Evolutionary conservation across 352 stramenopile species (phyloP).

Genomic region (Plasmopara viticola): DNA sequence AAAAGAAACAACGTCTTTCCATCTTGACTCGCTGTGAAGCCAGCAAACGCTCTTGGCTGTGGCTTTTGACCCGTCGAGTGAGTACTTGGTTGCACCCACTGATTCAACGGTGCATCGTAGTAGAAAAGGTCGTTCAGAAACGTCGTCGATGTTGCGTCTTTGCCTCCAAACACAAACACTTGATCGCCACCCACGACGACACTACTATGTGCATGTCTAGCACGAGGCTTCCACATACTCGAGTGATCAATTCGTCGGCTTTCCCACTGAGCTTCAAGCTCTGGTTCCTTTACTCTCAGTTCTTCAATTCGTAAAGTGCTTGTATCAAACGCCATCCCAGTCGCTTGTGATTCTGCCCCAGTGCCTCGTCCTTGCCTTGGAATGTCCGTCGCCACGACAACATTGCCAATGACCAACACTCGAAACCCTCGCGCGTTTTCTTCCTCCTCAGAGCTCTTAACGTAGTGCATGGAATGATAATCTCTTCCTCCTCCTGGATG

Average conservation of each 20-base stretch:
- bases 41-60: constrained; percentile 41
- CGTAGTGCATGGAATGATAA: constrained; percentile 74
- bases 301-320: constrained; percentile 56
- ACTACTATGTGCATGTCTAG: constrained; percentile 57
- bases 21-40: constrained; percentile 36
- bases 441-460: constrained; percentile 30
- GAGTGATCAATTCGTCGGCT: constrained; percentile 21
- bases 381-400: constrained; percentile 30
- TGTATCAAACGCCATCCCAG: constrained; percentile 34
- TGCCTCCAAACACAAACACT: constrained; percentile 69
- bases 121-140: constrained; percentile 78
- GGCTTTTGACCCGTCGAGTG: constrained; percentile 29
- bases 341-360: constrained; percentile 6
- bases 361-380: constrained; percentile 7
- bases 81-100: constrained; percentile 39
- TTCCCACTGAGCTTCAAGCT: constrained; percentile 50
- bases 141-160: constrained; percentile 33
- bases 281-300: constrained; percentile 41
- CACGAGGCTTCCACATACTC: constrained; percentile 53
- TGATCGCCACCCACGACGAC: constrained; percentile 51
- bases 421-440: constrained; percentile 32
- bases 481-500: constrained; percentile 32
- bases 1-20: constrained; percentile 59
- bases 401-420: constrained; percentile 62
- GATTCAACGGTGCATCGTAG: constrained; percentile 52